These are phyloP conservation scores for Monosporascus sp. DNA, from an alignment of 2,329 filamentous ascomycete species.

Conservation along the genomic window DNA sequence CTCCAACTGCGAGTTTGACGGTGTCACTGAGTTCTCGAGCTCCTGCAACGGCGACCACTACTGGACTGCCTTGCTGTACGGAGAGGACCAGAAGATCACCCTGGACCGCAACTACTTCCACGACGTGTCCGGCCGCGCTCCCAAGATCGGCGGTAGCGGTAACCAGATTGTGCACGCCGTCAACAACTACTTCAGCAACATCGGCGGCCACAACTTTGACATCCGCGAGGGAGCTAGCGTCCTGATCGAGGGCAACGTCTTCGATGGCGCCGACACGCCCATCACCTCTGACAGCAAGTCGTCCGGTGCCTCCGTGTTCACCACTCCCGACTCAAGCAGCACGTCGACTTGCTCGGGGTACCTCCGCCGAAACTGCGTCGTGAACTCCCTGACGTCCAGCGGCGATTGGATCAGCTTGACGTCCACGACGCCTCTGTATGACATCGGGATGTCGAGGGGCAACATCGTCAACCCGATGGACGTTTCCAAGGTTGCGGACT, in stretches of 20 bases:
- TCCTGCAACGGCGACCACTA: constrained; percentile 41
- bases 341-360: constrained; percentile 10
- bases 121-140: constrained; percentile 36
- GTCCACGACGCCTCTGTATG: no score
- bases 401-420: constrained; percentile 27
- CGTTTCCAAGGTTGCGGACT: no score
- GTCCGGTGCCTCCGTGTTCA: constrained; percentile 8
- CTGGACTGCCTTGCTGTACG: constrained; percentile 38
- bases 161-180: constrained; percentile 27
- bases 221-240: constrained; percentile 31
- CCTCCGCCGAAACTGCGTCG: constrained; percentile 45
- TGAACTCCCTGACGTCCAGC: constrained; percentile 42
- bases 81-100: constrained; percentile 33
- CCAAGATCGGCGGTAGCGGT: constrained; percentile 33
- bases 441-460: no score
- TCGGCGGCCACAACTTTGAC: constrained; percentile 41
- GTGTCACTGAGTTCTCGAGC: constrained; percentile 34
- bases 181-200: constrained; percentile 37
- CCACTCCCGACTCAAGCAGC: constrained; percentile 6
- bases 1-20: constrained; percentile 41
- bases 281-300: constrained; percentile 6
- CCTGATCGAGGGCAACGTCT: constrained; percentile 46
- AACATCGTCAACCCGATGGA: no score
- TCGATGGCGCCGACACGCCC: constrained; percentile 27
- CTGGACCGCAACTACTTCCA: constrained; percentile 39